Conservation (phyloP, 352 stramenopile species). For the Phytopythium delawarense region DNA sequence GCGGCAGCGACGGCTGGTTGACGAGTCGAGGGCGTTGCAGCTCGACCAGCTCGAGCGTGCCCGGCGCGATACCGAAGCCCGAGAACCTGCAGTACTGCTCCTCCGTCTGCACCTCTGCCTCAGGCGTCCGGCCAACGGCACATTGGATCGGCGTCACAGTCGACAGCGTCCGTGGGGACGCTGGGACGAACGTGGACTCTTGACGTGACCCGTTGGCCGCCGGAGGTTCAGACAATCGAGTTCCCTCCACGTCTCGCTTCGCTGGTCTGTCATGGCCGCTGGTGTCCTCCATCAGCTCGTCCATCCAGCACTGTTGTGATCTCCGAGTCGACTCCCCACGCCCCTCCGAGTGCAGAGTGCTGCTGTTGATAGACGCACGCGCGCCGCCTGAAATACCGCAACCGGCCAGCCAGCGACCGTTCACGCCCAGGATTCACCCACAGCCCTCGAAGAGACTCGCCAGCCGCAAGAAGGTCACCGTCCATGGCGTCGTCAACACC, state of each 20-base stretch:
- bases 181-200: neutral
- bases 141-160: slow-evolving; percentile 2
- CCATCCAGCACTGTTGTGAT: neutral
- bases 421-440: neutral
- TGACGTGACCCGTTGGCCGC: neutral
- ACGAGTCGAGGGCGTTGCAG: slow-evolving; percentile 16
- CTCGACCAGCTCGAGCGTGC: slow-evolving; percentile 21
- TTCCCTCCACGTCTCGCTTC: neutral
- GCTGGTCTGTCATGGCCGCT: neutral
- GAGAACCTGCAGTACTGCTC: slow-evolving; percentile 9
- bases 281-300: neutral
- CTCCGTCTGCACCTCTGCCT: neutral
- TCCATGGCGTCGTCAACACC: too few relatives aligned
- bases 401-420: neutral
- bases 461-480: too few relatives aligned
- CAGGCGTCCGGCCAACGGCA: neutral
- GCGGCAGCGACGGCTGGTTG: slow-evolving; percentile 15
- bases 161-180: neutral
- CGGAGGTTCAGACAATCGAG: neutral
- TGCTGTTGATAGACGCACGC: neutral
- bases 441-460: too few relatives aligned
- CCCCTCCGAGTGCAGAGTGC: too few relatives aligned
- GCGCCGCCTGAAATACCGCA: neutral
- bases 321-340: too few relatives aligned
- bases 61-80: slow-evolving; percentile 19